Evolutionary conservation across 257 asterid genomes (phyloP).

Genomic region (Nemophila menziesii): DNA sequence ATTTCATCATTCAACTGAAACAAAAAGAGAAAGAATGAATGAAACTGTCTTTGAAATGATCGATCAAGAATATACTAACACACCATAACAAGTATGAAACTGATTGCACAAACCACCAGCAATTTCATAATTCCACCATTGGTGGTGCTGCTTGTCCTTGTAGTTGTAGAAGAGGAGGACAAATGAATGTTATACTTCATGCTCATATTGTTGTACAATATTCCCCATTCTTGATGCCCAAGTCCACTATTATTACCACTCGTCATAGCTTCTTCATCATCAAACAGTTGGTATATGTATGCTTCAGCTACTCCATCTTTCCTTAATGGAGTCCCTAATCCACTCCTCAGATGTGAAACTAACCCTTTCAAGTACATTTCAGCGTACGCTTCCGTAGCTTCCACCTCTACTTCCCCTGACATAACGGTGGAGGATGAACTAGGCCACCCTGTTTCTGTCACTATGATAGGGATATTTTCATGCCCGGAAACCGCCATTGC

Average conservation of each 20-base stretch:
- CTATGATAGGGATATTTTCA: constrained; percentile 50
- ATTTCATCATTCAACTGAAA: too few relatives aligned
- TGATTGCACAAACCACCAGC: too few relatives aligned
- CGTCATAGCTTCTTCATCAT: constrained; percentile 19
- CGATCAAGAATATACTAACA: too few relatives aligned
- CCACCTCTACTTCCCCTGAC: background rate
- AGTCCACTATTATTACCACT: constrained; percentile 13
- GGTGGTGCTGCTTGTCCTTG: too few relatives aligned
- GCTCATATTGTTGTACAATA: constrained; percentile 59
- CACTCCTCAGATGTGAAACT: constrained; percentile 46
- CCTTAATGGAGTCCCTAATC: constrained; percentile 72
- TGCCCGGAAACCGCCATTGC: constrained; percentile 63
- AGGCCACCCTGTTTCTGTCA: constrained; percentile 91
- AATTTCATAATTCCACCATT: too few relatives aligned
- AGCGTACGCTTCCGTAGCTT: constrained; percentile 28
- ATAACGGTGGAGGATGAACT: constrained; percentile 9
- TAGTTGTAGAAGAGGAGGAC: too few relatives aligned
- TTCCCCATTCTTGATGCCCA: constrained; percentile 52
- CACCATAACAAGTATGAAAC: too few relatives aligned
- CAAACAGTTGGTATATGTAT: constrained; percentile 69
- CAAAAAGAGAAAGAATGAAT: too few relatives aligned
- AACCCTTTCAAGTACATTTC: constrained; percentile 56
- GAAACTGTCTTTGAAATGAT: too few relatives aligned
- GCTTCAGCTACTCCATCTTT: constrained; percentile 53
- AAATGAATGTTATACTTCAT: constrained; percentile 40